Conservation (phyloP, 176 grass and related monocot species). For the Lolium perenne region DNA sequence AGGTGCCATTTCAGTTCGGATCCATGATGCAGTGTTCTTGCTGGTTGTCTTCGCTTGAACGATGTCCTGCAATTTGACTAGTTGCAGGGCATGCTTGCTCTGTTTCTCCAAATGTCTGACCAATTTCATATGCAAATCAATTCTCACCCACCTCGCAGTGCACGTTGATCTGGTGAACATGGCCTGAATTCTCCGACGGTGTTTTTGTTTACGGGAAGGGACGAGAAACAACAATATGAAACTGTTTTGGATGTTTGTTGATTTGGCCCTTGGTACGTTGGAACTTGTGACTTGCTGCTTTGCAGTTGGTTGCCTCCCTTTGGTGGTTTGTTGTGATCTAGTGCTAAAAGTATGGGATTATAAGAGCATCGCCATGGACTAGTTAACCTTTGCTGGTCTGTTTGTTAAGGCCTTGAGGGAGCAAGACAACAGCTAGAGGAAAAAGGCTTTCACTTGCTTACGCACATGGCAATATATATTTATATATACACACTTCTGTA, state of each 20-base stretch:
- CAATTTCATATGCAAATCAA: background rate
- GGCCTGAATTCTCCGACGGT: background rate
- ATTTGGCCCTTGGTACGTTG: conserved; percentile 33
- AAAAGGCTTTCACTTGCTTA: conserved; percentile 5
- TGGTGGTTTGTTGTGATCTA: conserved; percentile 49
- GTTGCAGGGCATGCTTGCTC: background rate
- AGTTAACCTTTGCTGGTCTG: conserved; percentile 3
- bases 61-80: background rate
- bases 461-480: background rate
- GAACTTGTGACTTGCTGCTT: conserved; percentile 52
- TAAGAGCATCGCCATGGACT: background rate
- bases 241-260: conserved; percentile 43
- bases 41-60: background rate
- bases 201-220: conserved; percentile 21
- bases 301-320: conserved; percentile 50
- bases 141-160: background rate
- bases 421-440: conserved; percentile 24
- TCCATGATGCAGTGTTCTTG: conserved; percentile 25
- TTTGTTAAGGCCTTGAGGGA: background rate
- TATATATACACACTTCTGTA: background rate
- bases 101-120: background rate
- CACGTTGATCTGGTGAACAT: background rate
- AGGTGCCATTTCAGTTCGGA: conserved; percentile 46
- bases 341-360: conserved; percentile 27
- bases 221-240: conserved; percentile 19